Evolutionary conservation across 768 basidiomycete genomes (phyloP), one percentile per base, ranked within the genome.

Genomic region (Rhizopogon rudus): DNA sequence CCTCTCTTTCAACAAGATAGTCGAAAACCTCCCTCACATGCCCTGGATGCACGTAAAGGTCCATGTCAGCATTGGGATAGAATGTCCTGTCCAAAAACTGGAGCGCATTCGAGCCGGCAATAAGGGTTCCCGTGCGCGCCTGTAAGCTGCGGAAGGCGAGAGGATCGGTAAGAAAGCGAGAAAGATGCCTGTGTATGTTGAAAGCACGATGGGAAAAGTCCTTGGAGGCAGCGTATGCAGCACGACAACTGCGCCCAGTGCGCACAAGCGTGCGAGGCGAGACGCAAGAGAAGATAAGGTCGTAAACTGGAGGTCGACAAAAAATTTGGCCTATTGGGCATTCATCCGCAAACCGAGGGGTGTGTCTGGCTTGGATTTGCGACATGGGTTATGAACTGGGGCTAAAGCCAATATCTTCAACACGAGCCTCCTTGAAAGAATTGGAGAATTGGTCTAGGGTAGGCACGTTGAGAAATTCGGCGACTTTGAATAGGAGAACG

Each of bases 101-200:
- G 1, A 80, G 67, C 0, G 78, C 79, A 31, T 62, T 68, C 0
- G 79, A 80, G 17, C 80, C 80, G 1, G 79, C 80, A 29, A 81
- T 74, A 41, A 81, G 56, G 10, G 73, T 72, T 28, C 68, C 73
- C 0, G 75, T 77, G 7, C 55, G 55, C 0, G 66, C 67, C 58
- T 78, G 78, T 5, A 78, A 60, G 4, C 51, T 55, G n/a, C 77
- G 71, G 50, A 80, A 80, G 6, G 53, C 56, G 1, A 57, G 51
- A 2, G 67, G 64, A 28, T 65, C 53, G 14, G 57, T 46, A 60
- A 77, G 73, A 54, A 67, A 75, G 12, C 61, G 65, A 10, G 52
- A 52, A 33, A 75, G 64, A 33, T 64, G 65, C n/a, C 51, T 51
- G 45, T 73, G 59, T 51, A 74, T 64, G 51, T 65, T 63, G 60